Evolutionary conservation across 192 early-diverging fungal genomes (phyloP).

Genomic region (Umbelopsis vinacea): DNA sequence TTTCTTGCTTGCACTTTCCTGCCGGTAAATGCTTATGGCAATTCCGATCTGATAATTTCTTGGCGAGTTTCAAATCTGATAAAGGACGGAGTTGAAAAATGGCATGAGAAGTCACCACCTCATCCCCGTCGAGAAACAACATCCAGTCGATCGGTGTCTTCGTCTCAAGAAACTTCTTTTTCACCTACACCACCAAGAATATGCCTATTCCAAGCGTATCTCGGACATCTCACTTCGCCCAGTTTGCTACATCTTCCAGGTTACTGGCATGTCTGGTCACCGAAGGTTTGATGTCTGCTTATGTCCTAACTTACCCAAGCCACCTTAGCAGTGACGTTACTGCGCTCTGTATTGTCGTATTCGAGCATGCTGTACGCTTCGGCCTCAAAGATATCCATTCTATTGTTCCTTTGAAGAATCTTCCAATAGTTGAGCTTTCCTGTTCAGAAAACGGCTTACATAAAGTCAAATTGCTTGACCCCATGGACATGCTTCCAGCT

Average conservation of each 20-base stretch:
- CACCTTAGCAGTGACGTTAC: background rate
- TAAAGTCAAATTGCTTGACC: slow-evolving; percentile 35
- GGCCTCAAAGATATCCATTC: slow-evolving; percentile 34
- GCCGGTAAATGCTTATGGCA: background rate
- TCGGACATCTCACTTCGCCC: slow-evolving; percentile 32
- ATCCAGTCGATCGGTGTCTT: background rate
- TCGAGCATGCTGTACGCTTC: slow-evolving; percentile 25
- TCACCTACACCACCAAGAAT: background rate
- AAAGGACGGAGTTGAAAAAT: background rate
- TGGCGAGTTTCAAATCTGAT: background rate
- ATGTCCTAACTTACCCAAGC: slow-evolving; percentile 32
- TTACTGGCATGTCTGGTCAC: slow-evolving; percentile 59
- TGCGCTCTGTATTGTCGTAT: slow-evolving; percentile 30
- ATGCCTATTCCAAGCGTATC: slow-evolving; percentile 13
- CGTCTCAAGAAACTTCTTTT: slow-evolving; percentile 1
- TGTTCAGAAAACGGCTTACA: slow-evolving; percentile 22
- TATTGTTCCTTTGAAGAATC: slow-evolving; percentile 30
- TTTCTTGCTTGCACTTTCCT: background rate
- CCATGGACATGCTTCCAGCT: slow-evolving; percentile 40
- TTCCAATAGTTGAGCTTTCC: slow-evolving; percentile 29
- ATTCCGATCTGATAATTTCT: slow-evolving; percentile 14
- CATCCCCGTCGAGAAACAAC: background rate
- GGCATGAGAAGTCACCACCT: slow-evolving; percentile 10
- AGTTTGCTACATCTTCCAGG: slow-evolving; percentile 61
- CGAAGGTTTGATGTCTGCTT: slow-evolving; percentile 54